phyloP scores from a whole-genome alignment of 768 basidiomycete genomes.

The Strobilomyces dryophilus region DNA sequence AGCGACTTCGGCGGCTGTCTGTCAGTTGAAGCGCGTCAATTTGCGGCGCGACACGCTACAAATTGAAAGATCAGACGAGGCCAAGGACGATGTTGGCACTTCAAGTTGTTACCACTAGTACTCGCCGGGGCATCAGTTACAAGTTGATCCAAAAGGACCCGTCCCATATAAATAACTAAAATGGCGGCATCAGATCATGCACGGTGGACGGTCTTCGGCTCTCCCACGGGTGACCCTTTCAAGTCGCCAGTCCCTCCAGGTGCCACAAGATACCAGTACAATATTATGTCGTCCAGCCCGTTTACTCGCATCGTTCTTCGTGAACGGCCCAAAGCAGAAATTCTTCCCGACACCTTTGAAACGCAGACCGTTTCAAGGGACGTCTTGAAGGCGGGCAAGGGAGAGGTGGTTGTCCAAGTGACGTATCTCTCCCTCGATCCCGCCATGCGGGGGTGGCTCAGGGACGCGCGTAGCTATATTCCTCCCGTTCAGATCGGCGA shows the following conservation, averaged over 20 bases:
- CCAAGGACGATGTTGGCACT: too few species aligned
- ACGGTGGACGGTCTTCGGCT: too few species aligned
- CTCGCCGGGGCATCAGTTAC: too few species aligned
- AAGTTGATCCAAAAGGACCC: too few species aligned
- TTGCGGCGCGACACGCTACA: too few species aligned
- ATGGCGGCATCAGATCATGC: too few species aligned
- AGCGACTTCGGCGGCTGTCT: too few species aligned
- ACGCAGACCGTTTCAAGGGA: slow-evolving; percentile 49
- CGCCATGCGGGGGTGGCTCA: slow-evolving; percentile 83
- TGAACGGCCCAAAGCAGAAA: slow-evolving; percentile 63
- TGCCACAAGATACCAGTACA: not conserved
- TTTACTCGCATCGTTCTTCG: slow-evolving; percentile 74
- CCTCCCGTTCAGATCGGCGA: slow-evolving; percentile 70
- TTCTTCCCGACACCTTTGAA: slow-evolving; percentile 73
- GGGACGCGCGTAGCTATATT: slow-evolving; percentile 66
- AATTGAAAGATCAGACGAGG: too few species aligned
- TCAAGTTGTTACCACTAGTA: too few species aligned
- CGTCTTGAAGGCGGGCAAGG: slow-evolving; percentile 45
- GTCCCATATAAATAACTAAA: too few species aligned
- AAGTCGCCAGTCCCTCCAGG: not conserved
- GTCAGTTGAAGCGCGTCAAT: too few species aligned
- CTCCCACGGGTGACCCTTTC: not conserved
- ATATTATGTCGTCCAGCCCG: slow-evolving; percentile 23
- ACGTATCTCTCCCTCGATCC: slow-evolving; percentile 83
- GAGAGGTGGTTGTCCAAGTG: slow-evolving; percentile 69